Conservation (phyloP, 306 rosid genomes). For the Castanea sativa region DNA sequence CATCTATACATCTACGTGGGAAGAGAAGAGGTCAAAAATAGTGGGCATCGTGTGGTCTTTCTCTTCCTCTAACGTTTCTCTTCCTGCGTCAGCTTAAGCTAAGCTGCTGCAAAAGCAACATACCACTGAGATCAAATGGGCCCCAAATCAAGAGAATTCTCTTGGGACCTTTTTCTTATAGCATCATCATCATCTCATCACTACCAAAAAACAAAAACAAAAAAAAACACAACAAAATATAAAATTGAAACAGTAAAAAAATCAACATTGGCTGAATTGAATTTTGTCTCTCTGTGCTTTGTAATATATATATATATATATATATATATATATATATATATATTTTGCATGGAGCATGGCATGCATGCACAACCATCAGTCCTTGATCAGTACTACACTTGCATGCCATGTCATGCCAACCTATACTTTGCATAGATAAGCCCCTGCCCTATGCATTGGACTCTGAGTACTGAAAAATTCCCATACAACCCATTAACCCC, state of each 20-base stretch:
- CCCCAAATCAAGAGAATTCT: slow-evolving; percentile 26
- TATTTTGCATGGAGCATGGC: slow-evolving; percentile 29
- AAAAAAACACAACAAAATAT: neutral
- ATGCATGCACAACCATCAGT: slow-evolving; percentile 55
- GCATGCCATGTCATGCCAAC: slow-evolving; percentile 96
- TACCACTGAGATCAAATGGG: slow-evolving; percentile 54
- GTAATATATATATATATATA: neutral
- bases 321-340: neutral
- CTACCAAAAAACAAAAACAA: slow-evolving; percentile 1
- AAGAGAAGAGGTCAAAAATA: neutral
- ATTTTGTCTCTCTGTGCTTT: slow-evolving; percentile 3
- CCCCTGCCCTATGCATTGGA: neutral
- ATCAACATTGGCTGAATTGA: slow-evolving; percentile 1
- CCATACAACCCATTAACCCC: neutral
- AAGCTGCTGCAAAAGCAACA: slow-evolving; percentile 62
- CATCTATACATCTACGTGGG: too few relatives aligned
- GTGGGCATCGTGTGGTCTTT: slow-evolving; percentile 33
- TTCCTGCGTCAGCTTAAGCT: slow-evolving; percentile 34
- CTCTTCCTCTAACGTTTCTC: slow-evolving; percentile 13
- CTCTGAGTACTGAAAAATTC: neutral
- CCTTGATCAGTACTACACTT: slow-evolving; percentile 32
- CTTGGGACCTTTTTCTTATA: slow-evolving; percentile 4
- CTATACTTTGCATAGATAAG: slow-evolving; percentile 53
- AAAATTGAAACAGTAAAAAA: slow-evolving; percentile 2
- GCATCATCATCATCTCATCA: slow-evolving; percentile 34